Base-by-base conservation (phyloP, 1,139 yeast species). In the Pichia sp. region DNA sequence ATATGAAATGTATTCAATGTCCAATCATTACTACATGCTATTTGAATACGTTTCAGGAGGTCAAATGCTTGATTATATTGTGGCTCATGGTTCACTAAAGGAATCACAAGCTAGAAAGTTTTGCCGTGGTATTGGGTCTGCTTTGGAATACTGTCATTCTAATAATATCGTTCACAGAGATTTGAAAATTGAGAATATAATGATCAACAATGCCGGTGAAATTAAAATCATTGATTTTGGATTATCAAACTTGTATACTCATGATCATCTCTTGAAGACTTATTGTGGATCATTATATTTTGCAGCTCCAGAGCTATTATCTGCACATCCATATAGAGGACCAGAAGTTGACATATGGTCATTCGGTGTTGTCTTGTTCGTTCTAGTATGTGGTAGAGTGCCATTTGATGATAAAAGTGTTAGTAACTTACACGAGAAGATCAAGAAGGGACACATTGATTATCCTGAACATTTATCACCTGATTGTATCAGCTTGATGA, bases 311-410 rank as follows among this genome's bases (percentile, higher is more conserved):
- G 99, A 93, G 58, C 68, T 93, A 48, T 67, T 93, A 41, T 82
- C 85, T 43, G 98, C 97, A 0, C 77, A 79, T 47, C 96, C 96
- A 0, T 93, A 93, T 53, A 67, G 74, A 24, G 99, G 98, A 0
- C 98, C 98, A 1, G 98, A 93, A 58, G 96, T 93, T 33, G 99
- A 91, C 56, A 81, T 91, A 21, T 91, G 99, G 99, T 85, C 96
- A 5, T 88, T 88, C 66, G 99, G 98, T 41, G 96, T 91, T 32
- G 96, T 91, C 0, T 63, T 93, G 26, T 91, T 86, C 54, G 99
- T 91, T 14, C 65, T 93, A 44, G 96, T 91, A 3, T 88, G 96
- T 57, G 99, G 99, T 37, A 88, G 87, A 56, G 97, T 93, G 7
- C 99, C 99, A 12, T 93, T 93, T 59, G 98, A 93, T 58, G 98